Conservation (phyloP, 139 green algal species). For the Coelastrella sp. region DNA sequence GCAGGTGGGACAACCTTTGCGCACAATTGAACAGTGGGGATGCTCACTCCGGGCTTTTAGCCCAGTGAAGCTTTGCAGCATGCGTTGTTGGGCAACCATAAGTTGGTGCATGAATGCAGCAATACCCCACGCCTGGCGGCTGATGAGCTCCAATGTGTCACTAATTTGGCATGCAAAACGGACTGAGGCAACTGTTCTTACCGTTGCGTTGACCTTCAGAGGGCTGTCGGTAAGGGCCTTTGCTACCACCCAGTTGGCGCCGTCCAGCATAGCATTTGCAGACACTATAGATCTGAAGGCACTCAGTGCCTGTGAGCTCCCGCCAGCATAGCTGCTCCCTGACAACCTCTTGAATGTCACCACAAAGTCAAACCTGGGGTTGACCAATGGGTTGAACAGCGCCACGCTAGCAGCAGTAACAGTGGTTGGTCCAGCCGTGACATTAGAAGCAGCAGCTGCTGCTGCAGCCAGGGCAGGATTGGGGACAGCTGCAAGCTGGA, state of each 20-base stretch:
- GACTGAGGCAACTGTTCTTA: constrained; percentile 4
- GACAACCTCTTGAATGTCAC: neutral
- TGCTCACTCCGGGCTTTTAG: too few relatives aligned
- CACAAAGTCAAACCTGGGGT: constrained; percentile 38
- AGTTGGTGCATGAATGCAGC: too few relatives aligned
- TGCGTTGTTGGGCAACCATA: too few relatives aligned
- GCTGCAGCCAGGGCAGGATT: neutral
- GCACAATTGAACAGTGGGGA: too few relatives aligned
- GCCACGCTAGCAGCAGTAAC: neutral
- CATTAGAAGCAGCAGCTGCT: neutral
- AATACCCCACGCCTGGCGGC: too few relatives aligned
- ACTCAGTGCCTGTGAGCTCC: constrained; percentile 7
- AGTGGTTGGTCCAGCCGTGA: neutral
- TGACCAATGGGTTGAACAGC: constrained; percentile 48
- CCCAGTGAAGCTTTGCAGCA: too few relatives aligned
- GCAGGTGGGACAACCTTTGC: too few relatives aligned
- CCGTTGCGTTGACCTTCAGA: constrained; percentile 19
- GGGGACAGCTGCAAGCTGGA: constrained; percentile 34
- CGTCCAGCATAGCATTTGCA: constrained; percentile 1
- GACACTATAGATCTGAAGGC: constrained; percentile 49
- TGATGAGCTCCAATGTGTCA: too few relatives aligned
- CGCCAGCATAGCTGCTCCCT: constrained; percentile 28
- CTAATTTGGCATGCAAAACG: too few relatives aligned
- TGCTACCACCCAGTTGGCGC: constrained; percentile 29
- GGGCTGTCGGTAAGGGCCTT: neutral